A percentile compares a stretch with the other conserved stretches of the same genome.
These are phyloP conservation scores for Ophiostoma quercus DNA, from an alignment of 2,329 filamentous ascomycete species.

Conservation along the genomic window DNA sequence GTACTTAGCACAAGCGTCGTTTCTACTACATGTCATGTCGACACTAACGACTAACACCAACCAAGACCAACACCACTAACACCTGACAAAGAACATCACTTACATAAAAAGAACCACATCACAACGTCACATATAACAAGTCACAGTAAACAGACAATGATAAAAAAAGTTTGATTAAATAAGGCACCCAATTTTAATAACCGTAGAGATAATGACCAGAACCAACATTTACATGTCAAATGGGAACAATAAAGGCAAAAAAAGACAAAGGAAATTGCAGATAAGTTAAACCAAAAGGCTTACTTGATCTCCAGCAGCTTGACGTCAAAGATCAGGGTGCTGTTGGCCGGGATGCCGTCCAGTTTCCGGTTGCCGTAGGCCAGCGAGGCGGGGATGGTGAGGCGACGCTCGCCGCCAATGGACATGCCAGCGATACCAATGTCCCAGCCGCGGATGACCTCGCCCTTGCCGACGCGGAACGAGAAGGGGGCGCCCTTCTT, in stretches of 20 bases:
- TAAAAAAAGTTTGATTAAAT: constrained; percentile 13
- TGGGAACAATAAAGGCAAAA: constrained; percentile 1
- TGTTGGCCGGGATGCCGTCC: constrained; percentile 86
- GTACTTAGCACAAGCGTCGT: no score
- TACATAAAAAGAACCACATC: neutral
- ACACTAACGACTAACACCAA: no score
- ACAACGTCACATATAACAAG: neutral
- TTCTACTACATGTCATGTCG: no score
- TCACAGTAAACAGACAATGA: neutral
- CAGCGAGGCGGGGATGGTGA: constrained; percentile 79
- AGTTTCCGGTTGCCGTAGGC: constrained; percentile 83
- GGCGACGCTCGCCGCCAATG: constrained; percentile 85
- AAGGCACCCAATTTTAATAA: constrained; percentile 17
- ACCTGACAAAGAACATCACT: no score
- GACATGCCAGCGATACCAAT: constrained; percentile 89
- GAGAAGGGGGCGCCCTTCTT: constrained; percentile 98
- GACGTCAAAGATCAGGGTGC: constrained; percentile 85
- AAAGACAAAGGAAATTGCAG: constrained; percentile 14
- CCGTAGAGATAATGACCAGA: constrained; percentile 20
- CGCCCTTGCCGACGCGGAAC: constrained; percentile 89
- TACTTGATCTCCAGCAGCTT: constrained; percentile 82
- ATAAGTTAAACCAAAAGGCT: no score
- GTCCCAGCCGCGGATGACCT: constrained; percentile 99
- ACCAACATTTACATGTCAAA: constrained; percentile 16
- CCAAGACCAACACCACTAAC: no score